Evolutionary conservation across 2,329 filamentous ascomycete genomes (phyloP), one percentile per base, ranked within the genome.

Genomic region (Fusarium dimerum): DNA sequence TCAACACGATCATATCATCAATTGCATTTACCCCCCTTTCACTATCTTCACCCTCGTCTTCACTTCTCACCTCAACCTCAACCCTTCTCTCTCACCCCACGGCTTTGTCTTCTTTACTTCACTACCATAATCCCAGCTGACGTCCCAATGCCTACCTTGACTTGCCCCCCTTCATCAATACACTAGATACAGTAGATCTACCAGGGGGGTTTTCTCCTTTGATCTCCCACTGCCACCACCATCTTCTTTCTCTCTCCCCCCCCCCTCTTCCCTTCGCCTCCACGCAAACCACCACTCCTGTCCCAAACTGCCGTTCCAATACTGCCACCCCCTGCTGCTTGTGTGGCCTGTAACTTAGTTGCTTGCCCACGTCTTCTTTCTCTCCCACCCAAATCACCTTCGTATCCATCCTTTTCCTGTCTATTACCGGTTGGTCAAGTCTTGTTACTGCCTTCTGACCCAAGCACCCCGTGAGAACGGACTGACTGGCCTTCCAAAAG

Each of bases 401-500:
- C 50, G 5, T 4, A 12, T 15, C 32, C 10, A 15, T 36, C 32
- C 3, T 36, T 36, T 36, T 36, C 10, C 10, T 10, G 13, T 36
- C 32, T 36, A 36, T 36, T 36, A 15, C 13, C 13, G 32, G 32
- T 9, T 36, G 32, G 3, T 36, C 32, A 10, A 12, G 32, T 36
- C 32, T 36, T 10, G 32, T 36, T 10, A 9, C 13, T 36, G 32
- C n/a, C 47, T 53, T 42, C n/a, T 16, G 42, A 26, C 20, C 20
- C 4, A 26, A 7, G 20, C 20, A 26, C 20, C 20, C 20, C 20
- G 7, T 26, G 20, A 26, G 20, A 26, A 40, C 41, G 39, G 40
- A 16, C 26, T 57, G 54, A 60, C 55, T 51, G 54, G 61, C 60
- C 57, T 60, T 41, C 57, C 40, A 45, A 11, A 46, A 36, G 32